Base-by-base conservation (phyloP, 2,329 filamentous ascomycete genomes). In the Colletotrichum melonis region DNA sequence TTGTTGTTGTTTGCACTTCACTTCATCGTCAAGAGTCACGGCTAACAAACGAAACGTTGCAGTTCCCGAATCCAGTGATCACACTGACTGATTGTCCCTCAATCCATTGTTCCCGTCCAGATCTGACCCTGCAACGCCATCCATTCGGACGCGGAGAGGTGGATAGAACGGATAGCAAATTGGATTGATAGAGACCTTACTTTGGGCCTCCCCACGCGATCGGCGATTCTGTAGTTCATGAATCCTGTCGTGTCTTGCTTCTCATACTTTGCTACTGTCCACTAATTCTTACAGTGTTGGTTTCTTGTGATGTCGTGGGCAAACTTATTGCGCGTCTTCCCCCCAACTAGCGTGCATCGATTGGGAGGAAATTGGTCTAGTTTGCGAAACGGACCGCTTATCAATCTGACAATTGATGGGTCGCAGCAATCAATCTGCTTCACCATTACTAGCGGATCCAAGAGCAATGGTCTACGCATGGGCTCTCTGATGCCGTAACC, bases 401-500 rank as follows among this genome's bases (percentile, higher is more conserved):
- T 73, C 54, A 63, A 80, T 85, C 82, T 87, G 83, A 87, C 82
- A 86, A 88, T 85, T 83, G 81, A 86, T 89, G 87, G 83, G 82
- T 80, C 84, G 89, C 87, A 86, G 89, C 80, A 75, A 42, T 78
- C 81, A 75, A 85, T 90, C 88, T 89, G 88, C 88, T 84, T 84
- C 82, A 81, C 76, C 86, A 86, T 86, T 83, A 74, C 85, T 82
- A 80, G 86, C 84, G 79, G 78, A 87, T 91, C 90, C 90, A 86
- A 92, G 79, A 92, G 81, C 64, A 83, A 89, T 63, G 77, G 55
- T 72, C 77, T 73, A 55, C 62, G 72, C 76, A 82, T 85, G 89
- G 88, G 88, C 86, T 89, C 89, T 92, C 90, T 92, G 90, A 91
- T 84, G 86, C 87, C 87, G 82, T 77, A 79, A 80, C 80, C 80